Conservation (phyloP, 257 asterid genomes). For the Salvia splendens region DNA sequence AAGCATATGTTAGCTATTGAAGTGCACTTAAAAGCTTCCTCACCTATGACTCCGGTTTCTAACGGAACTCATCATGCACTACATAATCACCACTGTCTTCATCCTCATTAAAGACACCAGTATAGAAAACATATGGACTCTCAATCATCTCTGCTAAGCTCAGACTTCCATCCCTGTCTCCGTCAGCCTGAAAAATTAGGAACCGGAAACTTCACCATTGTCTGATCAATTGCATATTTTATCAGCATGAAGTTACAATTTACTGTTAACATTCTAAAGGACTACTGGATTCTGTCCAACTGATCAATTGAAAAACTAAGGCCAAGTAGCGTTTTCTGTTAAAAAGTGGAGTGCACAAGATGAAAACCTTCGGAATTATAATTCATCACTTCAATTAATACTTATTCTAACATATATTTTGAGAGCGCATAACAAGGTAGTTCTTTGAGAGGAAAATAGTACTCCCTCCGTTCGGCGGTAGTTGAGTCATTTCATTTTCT, state of each 20-base stretch:
- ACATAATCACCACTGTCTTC: constrained; percentile 65
- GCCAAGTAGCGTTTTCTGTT: not conserved
- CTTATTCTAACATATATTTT: not conserved
- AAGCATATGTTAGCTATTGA: not conserved
- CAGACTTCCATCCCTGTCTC: constrained; percentile 80
- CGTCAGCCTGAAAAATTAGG: constrained; percentile 70
- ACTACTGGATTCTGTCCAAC: too few species aligned
- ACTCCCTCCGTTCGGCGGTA: too few species aligned
- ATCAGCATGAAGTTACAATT: not conserved
- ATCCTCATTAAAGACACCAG: constrained; percentile 74
- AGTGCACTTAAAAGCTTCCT: constrained; percentile 4
- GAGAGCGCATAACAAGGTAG: not conserved
- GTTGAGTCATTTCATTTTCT: too few species aligned
- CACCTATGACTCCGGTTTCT: constrained; percentile 27
- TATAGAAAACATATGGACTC: constrained; percentile 84
- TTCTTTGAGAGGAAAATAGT: not conserved
- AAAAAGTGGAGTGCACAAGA: too few species aligned
- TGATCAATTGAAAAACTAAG: not conserved
- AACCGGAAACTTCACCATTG: constrained; percentile 15
- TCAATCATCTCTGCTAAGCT: constrained; percentile 79
- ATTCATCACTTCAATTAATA: not conserved
- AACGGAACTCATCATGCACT: constrained; percentile 87
- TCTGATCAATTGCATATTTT: not conserved
- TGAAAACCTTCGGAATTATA: too few species aligned
- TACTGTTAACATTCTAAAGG: not conserved